Percentiles rank a stretch among this genome's conserved stretches.
Evolutionary conservation across 2,329 filamentous ascomycete genomes (phyloP).

Genomic region (Tolypocladium sp.): DNA sequence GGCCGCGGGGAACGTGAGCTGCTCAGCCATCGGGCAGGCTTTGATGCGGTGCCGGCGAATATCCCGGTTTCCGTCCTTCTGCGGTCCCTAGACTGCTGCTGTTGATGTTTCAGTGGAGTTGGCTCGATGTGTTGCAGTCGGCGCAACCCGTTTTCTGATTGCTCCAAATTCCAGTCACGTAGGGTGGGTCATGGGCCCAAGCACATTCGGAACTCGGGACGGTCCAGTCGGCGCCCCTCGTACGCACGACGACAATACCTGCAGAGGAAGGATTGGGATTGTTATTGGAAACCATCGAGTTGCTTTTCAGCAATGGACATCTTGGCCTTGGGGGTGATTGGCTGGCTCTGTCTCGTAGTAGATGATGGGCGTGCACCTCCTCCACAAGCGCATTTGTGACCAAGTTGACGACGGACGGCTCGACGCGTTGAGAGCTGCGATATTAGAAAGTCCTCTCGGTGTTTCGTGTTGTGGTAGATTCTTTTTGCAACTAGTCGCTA

Average conservation of each 20-base stretch:
- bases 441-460: too few relatives aligned
- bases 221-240: too few relatives aligned
- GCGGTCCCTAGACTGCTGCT: background rate
- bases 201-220: too few relatives aligned
- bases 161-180: background rate
- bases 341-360: too few relatives aligned
- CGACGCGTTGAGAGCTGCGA: too few relatives aligned
- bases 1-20: constrained; percentile 21
- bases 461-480: too few relatives aligned
- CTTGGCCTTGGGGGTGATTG: background rate
- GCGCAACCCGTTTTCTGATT: background rate
- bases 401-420: too few relatives aligned
- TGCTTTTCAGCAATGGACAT: background rate
- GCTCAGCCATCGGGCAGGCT: constrained; percentile 18
- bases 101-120: background rate
- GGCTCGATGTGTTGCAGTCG: background rate
- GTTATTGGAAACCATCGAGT: background rate
- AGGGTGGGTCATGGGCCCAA: background rate
- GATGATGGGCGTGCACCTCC: too few relatives aligned
- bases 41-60: constrained; percentile 14
- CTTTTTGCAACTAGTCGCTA: background rate
- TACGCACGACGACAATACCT: too few relatives aligned
- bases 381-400: too few relatives aligned
- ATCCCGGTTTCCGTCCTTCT: background rate
- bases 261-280: background rate